Base-by-base conservation (phyloP, 2,329 filamentous ascomycete species). In the Xenosphaeropsis pyriputrescens region DNA sequence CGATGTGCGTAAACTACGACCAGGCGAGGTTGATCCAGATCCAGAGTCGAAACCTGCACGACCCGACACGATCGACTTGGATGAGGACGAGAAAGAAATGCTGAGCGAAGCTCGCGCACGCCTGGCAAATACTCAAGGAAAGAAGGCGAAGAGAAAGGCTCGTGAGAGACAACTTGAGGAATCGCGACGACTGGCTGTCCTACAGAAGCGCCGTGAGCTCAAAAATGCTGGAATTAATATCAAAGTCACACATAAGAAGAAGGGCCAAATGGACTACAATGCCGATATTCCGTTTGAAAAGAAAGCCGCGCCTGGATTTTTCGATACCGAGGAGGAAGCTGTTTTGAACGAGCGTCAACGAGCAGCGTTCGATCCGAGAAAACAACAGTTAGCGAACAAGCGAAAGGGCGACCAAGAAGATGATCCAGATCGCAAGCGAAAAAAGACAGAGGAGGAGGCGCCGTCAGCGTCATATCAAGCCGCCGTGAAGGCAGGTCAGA, bases 21-120 rank as follows among this genome's bases (percentile, higher is more conserved):
- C 91, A 5, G 91, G 91, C 48, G 91, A 98, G 63, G 72, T 95
- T 43, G 91, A 98, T 51, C 88, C 89, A n/a, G 89, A 96, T 52
- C 86, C 91, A 8, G 91, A 98, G 61, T 91, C 83, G 49, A 95
- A 95, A 58, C 91, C 91, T 39, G 91, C 91, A 29, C 73, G 88
- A 42, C 91, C 91, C 30, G 91, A 98, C 58, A 95, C 91, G 5
- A 91, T 98, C 56, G 91, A 98, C 60, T 76, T 98, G 51, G 91
- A 98, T 56, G 91, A 98, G 57, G 91, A 98, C 55, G 91, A 98
- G 61, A 96, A 98, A 65, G 91, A 98, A 61, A 98, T 98, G 91
- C 62, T 98, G 53, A 95, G 88, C 56, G 91, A 98, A 63, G 91
- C 91, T 48, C 84, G 91, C 55, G 91, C 91, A 39, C 85, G 91